A percentile compares a stretch with the other conserved stretches of the same genome.
These are phyloP conservation scores for Aurinia saxatilis DNA, from an alignment of 345 rosid genomes.

Conservation along the genomic window DNA sequence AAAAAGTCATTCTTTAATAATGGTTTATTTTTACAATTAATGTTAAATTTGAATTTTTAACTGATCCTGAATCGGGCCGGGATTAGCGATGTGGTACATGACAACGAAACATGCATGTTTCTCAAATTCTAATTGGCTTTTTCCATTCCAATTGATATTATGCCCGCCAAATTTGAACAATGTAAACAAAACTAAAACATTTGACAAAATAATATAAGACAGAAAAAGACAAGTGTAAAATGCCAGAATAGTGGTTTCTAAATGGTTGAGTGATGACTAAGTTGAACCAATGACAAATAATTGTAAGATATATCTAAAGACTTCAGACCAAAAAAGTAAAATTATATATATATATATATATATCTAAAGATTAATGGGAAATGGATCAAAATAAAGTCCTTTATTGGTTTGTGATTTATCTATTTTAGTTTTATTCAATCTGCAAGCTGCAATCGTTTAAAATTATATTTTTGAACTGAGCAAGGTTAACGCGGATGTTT, in stretches of 20 bases:
- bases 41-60: neutral
- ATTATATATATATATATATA: no score
- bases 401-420: no score
- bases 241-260: neutral
- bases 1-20: neutral
- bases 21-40: neutral
- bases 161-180: neutral
- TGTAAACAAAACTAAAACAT: neutral
- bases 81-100: constrained; percentile 5
- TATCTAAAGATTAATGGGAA: no score
- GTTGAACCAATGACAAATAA: neutral
- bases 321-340: no score
- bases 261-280: neutral
- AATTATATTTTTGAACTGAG: no score
- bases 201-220: neutral
- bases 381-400: no score
- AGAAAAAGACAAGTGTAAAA: neutral
- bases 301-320: neutral
- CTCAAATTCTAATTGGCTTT: neutral
- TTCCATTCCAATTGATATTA: neutral
- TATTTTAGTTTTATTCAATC: no score
- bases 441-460: no score
- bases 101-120: constrained; percentile 7
- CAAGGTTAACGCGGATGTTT: no score
- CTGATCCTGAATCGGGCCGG: constrained; percentile 13